Conservation (phyloP, 192 early-diverging fungal genomes). For the Mortierella claussenii region DNA sequence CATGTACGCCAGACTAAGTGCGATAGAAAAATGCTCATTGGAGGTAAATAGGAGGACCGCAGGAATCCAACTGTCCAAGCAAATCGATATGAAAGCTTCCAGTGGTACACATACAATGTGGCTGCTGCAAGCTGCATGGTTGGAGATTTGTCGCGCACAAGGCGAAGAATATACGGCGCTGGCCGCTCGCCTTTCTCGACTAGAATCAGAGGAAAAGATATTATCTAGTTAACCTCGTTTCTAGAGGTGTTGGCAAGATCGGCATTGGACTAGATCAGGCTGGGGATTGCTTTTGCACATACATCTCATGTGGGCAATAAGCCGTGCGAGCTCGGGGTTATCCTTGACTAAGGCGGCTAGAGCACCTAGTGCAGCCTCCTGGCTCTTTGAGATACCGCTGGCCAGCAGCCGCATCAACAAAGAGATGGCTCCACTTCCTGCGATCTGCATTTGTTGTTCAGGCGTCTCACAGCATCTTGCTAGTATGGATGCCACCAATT, state of each 20-base stretch:
- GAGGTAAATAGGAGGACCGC: too few species aligned
- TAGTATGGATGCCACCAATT: constrained; percentile 72
- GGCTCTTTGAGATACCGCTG: constrained; percentile 68
- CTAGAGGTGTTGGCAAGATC: too few species aligned
- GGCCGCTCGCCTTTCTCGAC: constrained; percentile 54
- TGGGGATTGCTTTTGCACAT: constrained; percentile 5
- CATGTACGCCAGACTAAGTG: constrained; percentile 68
- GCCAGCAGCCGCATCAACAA: constrained; percentile 66
- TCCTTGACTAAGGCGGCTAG: constrained; percentile 73
- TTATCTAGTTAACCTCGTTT: too few species aligned
- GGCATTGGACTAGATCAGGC: not conserved
- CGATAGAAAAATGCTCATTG: too few species aligned
- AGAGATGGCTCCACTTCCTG: constrained; percentile 64
- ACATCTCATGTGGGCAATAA: constrained; percentile 64
- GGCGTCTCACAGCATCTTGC: constrained; percentile 67
- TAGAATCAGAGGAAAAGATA: too few species aligned
- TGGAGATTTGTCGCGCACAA: constrained; percentile 73
- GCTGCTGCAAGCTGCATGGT: constrained; percentile 76
- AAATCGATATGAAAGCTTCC: too few species aligned
- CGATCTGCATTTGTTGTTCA: constrained; percentile 71
- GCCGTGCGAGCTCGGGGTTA: constrained; percentile 62
- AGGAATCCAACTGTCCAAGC: too few species aligned
- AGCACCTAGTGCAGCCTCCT: constrained; percentile 84
- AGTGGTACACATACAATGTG: constrained; percentile 62
- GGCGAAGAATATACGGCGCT: constrained; percentile 67